These are phyloP conservation scores for Fistulinella prunicolor DNA, from an alignment of 768 basidiomycete genomes.

Conservation along the genomic window DNA sequence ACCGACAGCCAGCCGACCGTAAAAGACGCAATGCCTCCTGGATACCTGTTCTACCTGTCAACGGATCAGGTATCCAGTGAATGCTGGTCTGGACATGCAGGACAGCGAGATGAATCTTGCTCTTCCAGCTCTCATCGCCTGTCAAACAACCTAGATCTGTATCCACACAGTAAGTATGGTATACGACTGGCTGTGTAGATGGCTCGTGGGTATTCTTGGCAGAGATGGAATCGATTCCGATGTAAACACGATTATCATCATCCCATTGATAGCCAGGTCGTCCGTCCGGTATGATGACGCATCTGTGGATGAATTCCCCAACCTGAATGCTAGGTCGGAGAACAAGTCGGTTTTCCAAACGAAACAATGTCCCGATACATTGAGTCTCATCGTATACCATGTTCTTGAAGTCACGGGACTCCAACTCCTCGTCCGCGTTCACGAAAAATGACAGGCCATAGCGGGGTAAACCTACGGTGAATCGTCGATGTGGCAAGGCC, in stretches of 20 bases:
- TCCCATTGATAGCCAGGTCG: no score
- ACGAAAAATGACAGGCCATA: not conserved
- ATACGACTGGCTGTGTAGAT: slow-evolving; percentile 9
- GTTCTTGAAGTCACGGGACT: not conserved
- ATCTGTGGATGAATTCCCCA: not conserved
- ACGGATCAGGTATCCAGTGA: slow-evolving; percentile 38
- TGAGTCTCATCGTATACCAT: slow-evolving; percentile 19
- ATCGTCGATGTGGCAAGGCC: not conserved
- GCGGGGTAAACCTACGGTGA: not conserved
- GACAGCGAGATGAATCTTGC: slow-evolving; percentile 34
- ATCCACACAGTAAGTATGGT: slow-evolving; percentile 24
- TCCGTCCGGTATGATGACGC: slow-evolving; percentile 31
- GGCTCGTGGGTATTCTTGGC: no score
- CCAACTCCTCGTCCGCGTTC: not conserved
- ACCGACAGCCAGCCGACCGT: slow-evolving; percentile 33
- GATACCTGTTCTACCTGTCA: slow-evolving; percentile 24
- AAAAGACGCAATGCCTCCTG: slow-evolving; percentile 38
- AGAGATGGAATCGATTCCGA: no score
- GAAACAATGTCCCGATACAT: slow-evolving; percentile 40
- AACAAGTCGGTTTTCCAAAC: slow-evolving; percentile 38
- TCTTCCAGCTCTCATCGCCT: slow-evolving; percentile 19
- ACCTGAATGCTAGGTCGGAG: slow-evolving; percentile 24
- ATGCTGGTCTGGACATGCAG: slow-evolving; percentile 41
- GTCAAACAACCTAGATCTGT: slow-evolving; percentile 11
- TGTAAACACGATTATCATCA: no score